Base-by-base conservation (phyloP, 2,329 filamentous ascomycete species). In the Bipolaris cookei region DNA sequence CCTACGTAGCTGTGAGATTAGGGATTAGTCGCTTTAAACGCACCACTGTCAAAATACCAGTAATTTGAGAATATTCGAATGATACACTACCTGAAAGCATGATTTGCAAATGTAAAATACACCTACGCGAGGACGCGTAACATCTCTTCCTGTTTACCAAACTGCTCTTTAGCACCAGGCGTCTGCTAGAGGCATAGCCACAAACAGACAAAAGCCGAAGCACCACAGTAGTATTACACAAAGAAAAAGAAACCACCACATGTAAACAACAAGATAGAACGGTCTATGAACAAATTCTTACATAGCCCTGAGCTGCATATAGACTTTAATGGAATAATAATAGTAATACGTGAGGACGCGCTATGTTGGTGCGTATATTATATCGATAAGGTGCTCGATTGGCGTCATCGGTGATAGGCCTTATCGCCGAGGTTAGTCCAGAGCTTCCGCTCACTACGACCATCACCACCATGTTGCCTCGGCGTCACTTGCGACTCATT, bases 401-500 rank as follows among this genome's bases (percentile, higher is more conserved):
- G 55, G 56, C 14, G 52, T 34, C 16, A 28, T 43, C 56, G 56
- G 56, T 38, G 52, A 51, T 59, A 59, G 41, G 25, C 5, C 43
- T 42, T 56, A 55, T 56, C 41, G 39, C 52, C 56, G 53, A 14
- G 21, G 35, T 49, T 56, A 53, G 51, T 51, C 56, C 43, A 56
- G 42, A 59, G 47, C 52, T 56, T 35, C 28, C 28, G 38, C 50
- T 41, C 56, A 38, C 44, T 43, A 45, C 46, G 41, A 56, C 46
- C 52, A 56, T 48, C 25, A 43, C 32, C 16, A 42, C 32, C 28
- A 58, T 51, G 38, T 51, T 46, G 47, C 56, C 56, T 56, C 52
- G 52, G 47, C 34, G 48, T 38, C 51, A 52, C 43, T 48, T 32
- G 42, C 38, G 45, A 45, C 43, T 20, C 32, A 30, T 41, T 44